phyloP scores from a whole-genome alignment of 2,329 filamentous ascomycete species.

The Macrophomina pseudophaseolina region DNA sequence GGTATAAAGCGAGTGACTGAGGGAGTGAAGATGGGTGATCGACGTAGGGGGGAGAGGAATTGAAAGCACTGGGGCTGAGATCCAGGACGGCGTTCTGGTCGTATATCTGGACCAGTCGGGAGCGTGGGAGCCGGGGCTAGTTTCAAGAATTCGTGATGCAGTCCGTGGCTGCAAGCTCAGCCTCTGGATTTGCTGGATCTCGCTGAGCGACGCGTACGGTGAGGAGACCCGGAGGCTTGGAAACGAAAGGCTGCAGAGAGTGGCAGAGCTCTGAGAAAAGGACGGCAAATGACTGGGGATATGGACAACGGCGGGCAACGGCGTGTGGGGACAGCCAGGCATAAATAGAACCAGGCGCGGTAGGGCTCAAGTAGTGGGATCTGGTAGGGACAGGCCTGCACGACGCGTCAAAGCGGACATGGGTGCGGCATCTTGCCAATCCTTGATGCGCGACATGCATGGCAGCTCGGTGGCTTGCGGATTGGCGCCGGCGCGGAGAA shows the following conservation, averaged over 20 bases:
- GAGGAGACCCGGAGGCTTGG: constrained; percentile 16
- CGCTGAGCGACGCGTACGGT: constrained; percentile 4
- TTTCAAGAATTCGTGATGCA: constrained; percentile 28
- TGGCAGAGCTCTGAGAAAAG: constrained; percentile 5
- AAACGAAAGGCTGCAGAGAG: constrained; percentile 13
- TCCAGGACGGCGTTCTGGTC: neutral
- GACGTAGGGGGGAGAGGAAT: neutral
- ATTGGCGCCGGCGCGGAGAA: constrained; percentile 15
- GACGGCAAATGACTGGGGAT: constrained; percentile 9
- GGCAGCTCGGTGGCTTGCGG: constrained; percentile 17
- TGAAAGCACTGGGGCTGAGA: neutral
- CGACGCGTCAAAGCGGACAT: constrained; percentile 13
- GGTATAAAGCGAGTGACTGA: constrained; percentile 18
- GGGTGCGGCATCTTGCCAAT: constrained; percentile 9
- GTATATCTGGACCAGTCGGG: constrained; percentile 21
- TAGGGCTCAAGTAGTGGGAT: constrained; percentile 20
- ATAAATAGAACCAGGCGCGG: constrained; percentile 26
- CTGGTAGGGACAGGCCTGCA: constrained; percentile 21
- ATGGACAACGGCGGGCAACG: constrained; percentile 19
- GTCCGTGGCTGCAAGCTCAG: constrained; percentile 24
- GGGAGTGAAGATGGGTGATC: neutral
- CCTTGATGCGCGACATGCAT: constrained; percentile 25
- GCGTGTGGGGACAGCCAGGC: constrained; percentile 21
- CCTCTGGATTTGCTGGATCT: constrained; percentile 24
- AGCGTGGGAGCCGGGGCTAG: constrained; percentile 18